Percentiles rank a stretch among this genome's conserved stretches.
Evolutionary conservation across 192 early-diverging fungal species (phyloP).

Genomic region (Backusella westeae): DNA sequence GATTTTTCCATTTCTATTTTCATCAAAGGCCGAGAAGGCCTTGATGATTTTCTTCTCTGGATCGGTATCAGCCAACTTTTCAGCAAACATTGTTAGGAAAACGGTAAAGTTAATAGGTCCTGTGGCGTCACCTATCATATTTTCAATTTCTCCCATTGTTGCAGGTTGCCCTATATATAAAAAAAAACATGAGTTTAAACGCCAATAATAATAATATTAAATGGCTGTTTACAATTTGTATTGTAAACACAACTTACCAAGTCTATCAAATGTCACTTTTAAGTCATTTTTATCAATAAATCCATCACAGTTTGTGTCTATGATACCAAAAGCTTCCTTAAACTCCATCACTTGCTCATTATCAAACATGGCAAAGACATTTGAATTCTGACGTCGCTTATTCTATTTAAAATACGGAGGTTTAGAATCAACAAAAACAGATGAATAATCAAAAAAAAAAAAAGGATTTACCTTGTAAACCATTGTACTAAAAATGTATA

Average conservation of each 20-base stretch:
- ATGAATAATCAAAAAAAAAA: neutral
- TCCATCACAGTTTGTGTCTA: slow-evolving; percentile 92
- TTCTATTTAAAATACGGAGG: slow-evolving; percentile 5
- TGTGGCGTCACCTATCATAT: slow-evolving; percentile 87
- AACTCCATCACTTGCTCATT: slow-evolving; percentile 94
- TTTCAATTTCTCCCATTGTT: slow-evolving; percentile 80
- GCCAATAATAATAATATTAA: neutral
- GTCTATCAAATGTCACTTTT: slow-evolving; percentile 80
- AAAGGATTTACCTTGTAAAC: neutral
- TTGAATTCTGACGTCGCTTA: slow-evolving; percentile 82
- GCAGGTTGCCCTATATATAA: slow-evolving; percentile 55
- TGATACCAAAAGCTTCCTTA: slow-evolving; percentile 95
- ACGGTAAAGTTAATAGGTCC: slow-evolving; percentile 96
- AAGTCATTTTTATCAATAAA: slow-evolving; percentile 92
- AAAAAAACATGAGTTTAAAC: neutral
- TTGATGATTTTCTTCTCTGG: slow-evolving; percentile 87
- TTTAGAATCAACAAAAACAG: neutral
- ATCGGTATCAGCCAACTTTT: slow-evolving; percentile 90
- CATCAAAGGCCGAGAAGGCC: slow-evolving; percentile 94
- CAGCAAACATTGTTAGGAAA: slow-evolving; percentile 95
- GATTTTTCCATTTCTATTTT: slow-evolving; percentile 76
- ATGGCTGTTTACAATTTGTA: neutral
- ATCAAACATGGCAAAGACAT: slow-evolving; percentile 98
- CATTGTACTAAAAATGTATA: neutral
- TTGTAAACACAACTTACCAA: slow-evolving; percentile 48